Evolutionary conservation across 495 filamentous ascomycete species (phyloP).

Genomic region (Xylaria nigripes): DNA sequence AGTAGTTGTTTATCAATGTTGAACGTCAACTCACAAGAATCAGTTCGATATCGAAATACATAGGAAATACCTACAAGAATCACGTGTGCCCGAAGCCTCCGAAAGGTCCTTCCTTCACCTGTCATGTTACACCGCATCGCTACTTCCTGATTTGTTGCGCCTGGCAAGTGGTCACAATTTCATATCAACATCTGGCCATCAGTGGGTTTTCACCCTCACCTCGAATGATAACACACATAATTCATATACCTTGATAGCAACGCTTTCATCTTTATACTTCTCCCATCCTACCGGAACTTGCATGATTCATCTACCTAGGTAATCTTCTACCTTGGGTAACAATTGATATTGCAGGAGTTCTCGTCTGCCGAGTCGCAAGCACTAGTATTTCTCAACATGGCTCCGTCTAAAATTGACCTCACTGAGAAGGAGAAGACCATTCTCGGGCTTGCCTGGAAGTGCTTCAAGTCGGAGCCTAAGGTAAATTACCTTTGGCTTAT

Average conservation of each 20-base stretch:
- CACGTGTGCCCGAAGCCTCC: not conserved
- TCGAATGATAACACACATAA: not conserved
- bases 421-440: conserved; percentile 16
- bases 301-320: not conserved
- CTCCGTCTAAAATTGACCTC: conserved; percentile 6
- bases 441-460: conserved; percentile 16
- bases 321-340: not conserved
- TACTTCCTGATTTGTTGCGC: not conserved
- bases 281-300: not conserved
- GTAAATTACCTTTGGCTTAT: conserved; percentile 1
- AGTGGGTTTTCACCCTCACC: not conserved
- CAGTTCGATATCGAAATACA: too few species aligned
- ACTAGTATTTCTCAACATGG: conserved; percentile 9
- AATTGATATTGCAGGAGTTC: not conserved
- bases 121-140: not conserved
- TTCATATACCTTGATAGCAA: not conserved
- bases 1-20: not conserved
- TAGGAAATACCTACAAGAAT: too few species aligned
- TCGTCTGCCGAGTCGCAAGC: not conserved
- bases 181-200: not conserved
- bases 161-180: not conserved
- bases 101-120: not conserved
- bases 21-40: not conserved
- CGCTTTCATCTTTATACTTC: not conserved
- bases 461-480: conserved; percentile 12